Base-by-base conservation (phyloP, 352 stramenopile genomes). In the Globisporangium cystogenes region DNA sequence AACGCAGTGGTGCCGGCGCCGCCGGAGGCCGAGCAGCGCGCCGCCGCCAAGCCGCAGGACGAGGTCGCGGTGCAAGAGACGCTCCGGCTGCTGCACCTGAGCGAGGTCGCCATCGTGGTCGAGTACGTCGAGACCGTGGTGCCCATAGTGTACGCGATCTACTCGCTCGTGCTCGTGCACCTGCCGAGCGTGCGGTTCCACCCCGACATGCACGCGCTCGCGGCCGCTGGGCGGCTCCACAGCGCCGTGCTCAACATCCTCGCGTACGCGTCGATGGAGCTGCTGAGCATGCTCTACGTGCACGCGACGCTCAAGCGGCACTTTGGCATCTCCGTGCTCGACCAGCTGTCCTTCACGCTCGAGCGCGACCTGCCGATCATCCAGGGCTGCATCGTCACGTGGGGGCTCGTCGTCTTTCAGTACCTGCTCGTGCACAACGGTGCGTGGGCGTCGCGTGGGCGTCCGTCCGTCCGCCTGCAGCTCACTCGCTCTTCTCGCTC, bases 211-310 rank as follows among this genome's bases (percentile, higher is more conserved):
- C n/a, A n/a, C 36, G 42, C n/a, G 8, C 20, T 50, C 11, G 16
- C 56, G 57, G 51, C 26, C 1, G 15, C 47, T 15, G 23, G 21
- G 7, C 31, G 48, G 36, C 41, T 65, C 0, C 7, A 42, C 5
- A 7, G 1, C 1, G 44, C 59, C 0, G 53, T 59, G 4, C 11
- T 21, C 4, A 64, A 57, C 29, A 53, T 71, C 14, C 0, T 68
- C 3, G 18, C 58, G 21, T 75, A 67, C 43, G 27, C 58, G 6
- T 20, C 7, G 16, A 6, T 42, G 18, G 16, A 24, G 37, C 37
- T 15, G 21, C 26, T 55, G 14, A 42, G 16, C 33, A n/a, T 45
- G 29, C 35, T 23, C 12, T 23, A 33, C 26, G 20, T 49, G 14
- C 7, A 21, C 27, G 7, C 33, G 21, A 20, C 14, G 14, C n/a